Base-by-base conservation (phyloP, 2,329 filamentous ascomycete genomes). In the Dothistroma septosporum region DNA sequence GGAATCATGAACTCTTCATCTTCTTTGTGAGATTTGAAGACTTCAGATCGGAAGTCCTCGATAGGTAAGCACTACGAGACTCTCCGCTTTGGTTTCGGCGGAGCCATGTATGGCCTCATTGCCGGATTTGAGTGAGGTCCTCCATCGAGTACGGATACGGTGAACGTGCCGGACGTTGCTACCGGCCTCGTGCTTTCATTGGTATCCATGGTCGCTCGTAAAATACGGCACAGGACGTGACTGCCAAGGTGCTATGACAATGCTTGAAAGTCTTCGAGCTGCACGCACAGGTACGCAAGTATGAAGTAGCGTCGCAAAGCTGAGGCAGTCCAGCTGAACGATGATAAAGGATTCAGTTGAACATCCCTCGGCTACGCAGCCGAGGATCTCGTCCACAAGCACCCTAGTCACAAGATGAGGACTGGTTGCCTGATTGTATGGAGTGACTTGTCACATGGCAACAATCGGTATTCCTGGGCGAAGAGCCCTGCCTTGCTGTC, bases 41-140 rank as follows among this genome's bases (percentile, higher is more conserved):
- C 49, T 44, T 58, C 10, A 10, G 22, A 24, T 35, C 56, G 31
- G 35, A 58, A 19, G 32, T 58, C 56, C 21, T 31, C 21, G 16
- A 53, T 16, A 5, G 56, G 32, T 24, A 58, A 31, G 8, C 49
- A 53, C 10, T 44, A 32, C 12, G 33, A 12, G 6, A 31, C 48
- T 6, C 22, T 44, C 16, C 33, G 37, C 7, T 58, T 46, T n/a
- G 48, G 33, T 24, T 32, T 58, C 8, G 56, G 56, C 2, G 56
- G 48, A 44, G 56, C 56, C 37, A 41, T 28, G 22, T 58, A 58
- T 41, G 56, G 32, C 44, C 56, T 37, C 11, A 33, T 58, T 16
- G 21, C 31, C 5, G 48, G 56, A 47, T 58, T 35, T 16, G 56
- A 53, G 22, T 53, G 33, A 16, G 56, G 48, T 47, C 53, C 48